Conservation (phyloP, 176 grass and related monocot genomes). For the Carex parvula region DNA sequence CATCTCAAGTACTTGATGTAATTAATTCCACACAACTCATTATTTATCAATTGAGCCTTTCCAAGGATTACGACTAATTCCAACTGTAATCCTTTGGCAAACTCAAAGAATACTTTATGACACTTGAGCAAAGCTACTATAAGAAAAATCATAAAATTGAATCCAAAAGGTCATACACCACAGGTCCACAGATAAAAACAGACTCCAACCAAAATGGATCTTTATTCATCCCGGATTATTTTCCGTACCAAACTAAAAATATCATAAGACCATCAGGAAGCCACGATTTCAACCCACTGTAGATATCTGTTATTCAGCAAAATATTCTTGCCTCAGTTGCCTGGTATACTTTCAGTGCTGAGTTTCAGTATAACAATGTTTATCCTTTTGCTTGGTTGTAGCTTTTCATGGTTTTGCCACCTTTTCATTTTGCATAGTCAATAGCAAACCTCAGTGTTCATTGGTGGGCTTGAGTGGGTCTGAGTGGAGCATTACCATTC, state of each 20-base stretch:
- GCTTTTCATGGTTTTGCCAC: background rate
- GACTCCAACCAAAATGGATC: background rate
- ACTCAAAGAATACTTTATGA: background rate
- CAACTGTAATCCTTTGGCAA: background rate
- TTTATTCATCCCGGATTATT: background rate
- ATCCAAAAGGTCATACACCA: background rate
- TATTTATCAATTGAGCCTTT: background rate
- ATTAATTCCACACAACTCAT: background rate
- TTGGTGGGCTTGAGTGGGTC: conserved; percentile 36
- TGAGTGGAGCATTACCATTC: conserved; percentile 33
- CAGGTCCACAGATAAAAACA: background rate
- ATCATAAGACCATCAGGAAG: background rate
- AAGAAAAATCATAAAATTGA: background rate
- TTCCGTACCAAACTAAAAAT: background rate
- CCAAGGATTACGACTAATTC: background rate
- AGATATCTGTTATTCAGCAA: background rate
- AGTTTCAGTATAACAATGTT: background rate
- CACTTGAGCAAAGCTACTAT: background rate
- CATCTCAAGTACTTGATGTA: background rate
- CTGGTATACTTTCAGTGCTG: background rate
- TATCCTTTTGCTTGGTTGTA: background rate
- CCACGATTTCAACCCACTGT: background rate
- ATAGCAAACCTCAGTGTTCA: background rate
- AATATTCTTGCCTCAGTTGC: background rate
- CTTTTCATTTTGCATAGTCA: background rate